These are phyloP conservation scores for Diaporthe longicolla DNA, from an alignment of 2,329 filamentous ascomycete species.

Conservation along the genomic window DNA sequence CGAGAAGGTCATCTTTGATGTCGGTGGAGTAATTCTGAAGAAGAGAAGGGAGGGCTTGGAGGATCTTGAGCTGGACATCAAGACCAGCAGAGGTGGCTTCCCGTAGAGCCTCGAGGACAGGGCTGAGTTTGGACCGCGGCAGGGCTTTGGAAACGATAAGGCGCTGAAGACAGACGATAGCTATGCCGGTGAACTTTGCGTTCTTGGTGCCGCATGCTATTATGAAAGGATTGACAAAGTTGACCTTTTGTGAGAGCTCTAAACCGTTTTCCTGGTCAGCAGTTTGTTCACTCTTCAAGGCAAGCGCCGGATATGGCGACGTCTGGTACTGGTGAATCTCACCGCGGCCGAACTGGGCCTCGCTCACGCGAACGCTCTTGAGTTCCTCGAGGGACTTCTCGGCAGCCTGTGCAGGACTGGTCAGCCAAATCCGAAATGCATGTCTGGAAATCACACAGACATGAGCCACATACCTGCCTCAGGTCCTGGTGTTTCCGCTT, in stretches of 20 bases:
- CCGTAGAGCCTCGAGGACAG: conserved; percentile 89
- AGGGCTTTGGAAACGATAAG: conserved; percentile 87
- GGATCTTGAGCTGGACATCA: conserved; percentile 95
- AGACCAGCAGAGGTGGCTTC: conserved; percentile 85
- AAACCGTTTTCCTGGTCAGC: conserved; percentile 43
- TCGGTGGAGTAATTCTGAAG: conserved; percentile 91
- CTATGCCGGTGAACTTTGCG: conserved; percentile 89
- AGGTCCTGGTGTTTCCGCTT: conserved; percentile 95
- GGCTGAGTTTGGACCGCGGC: conserved; percentile 82
- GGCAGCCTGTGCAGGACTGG: conserved; percentile 73
- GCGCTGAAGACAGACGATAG: conserved; percentile 89
- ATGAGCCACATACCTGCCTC: conserved; percentile 71
- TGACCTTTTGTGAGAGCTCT: conserved; percentile 87
- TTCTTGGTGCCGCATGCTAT: conserved; percentile 93
- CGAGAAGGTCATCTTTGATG: conserved; percentile 84
- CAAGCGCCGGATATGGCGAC: conserved; percentile 52
- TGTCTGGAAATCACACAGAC: conserved; percentile 46
- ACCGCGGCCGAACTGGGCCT: conserved; percentile 73
- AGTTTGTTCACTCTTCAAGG: neutral
- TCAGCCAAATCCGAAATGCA: neutral
- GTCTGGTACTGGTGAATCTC: conserved; percentile 40
- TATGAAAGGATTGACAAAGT: conserved; percentile 94
- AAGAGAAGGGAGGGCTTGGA: conserved; percentile 90
- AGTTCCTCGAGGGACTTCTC: conserved; percentile 95
- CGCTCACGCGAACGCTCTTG: conserved; percentile 80